Conservation (phyloP, 495 filamentous ascomycete species). For the Aspergillus egyptiacus region DNA sequence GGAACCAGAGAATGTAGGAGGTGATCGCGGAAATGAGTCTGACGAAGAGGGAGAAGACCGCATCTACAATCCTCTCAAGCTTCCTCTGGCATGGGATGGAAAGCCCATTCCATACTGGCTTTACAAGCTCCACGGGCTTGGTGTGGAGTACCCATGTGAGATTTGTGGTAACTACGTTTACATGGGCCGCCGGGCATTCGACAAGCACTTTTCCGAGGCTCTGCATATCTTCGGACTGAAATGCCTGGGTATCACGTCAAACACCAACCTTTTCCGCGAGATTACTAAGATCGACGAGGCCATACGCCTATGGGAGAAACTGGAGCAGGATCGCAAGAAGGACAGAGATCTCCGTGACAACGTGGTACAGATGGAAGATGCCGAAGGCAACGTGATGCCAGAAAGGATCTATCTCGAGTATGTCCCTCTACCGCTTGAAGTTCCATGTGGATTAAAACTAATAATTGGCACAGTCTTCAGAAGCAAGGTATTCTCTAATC, state of each 20-base stretch:
- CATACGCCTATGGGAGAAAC: slow-evolving; percentile 83
- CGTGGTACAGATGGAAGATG: slow-evolving; percentile 97
- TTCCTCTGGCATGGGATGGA: slow-evolving; percentile 94
- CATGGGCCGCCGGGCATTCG: slow-evolving; percentile 90
- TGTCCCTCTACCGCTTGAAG: slow-evolving; percentile 14
- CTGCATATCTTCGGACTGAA: slow-evolving; percentile 88
- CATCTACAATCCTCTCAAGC: slow-evolving; percentile 93
- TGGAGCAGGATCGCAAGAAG: slow-evolving; percentile 79
- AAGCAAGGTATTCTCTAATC: slow-evolving; percentile 48
- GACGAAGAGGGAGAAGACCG: slow-evolving; percentile 68
- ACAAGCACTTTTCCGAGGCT: slow-evolving; percentile 96
- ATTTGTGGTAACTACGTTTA: slow-evolving; percentile 98
- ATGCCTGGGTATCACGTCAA: slow-evolving; percentile 80
- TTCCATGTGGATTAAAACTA: slow-evolving; percentile 15
- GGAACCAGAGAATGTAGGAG: slow-evolving; percentile 42
- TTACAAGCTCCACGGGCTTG: slow-evolving; percentile 92
- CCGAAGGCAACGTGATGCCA: slow-evolving; percentile 96
- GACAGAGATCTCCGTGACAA: slow-evolving; percentile 67
- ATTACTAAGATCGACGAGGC: slow-evolving; percentile 91
- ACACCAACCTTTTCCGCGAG: slow-evolving; percentile 87
- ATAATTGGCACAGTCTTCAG: slow-evolving; percentile 38
- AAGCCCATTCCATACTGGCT: slow-evolving; percentile 99
- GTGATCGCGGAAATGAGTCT: slow-evolving; percentile 50
- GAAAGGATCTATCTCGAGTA: slow-evolving; percentile 91
- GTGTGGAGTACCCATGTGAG: slow-evolving; percentile 91